A percentile compares a stretch with the other conserved stretches of the same genome.
Evolutionary conservation across 2,329 filamentous ascomycete genomes (phyloP).

Genomic region (Rhinocladiella similis): DNA sequence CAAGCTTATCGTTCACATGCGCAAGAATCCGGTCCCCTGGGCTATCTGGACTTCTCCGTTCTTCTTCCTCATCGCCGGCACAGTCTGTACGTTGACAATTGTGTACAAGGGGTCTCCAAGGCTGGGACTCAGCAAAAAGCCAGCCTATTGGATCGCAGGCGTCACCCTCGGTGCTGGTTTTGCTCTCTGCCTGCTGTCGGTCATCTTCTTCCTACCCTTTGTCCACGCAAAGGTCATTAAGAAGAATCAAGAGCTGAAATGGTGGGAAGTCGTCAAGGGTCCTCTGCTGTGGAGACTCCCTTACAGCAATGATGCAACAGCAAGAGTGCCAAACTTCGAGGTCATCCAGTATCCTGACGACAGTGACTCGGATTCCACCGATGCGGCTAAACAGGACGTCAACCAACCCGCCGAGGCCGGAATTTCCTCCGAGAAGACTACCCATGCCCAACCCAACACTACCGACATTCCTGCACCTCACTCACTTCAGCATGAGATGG

Average conservation of each 20-base stretch:
- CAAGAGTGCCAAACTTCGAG: too few species aligned
- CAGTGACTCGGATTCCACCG: too few species aligned
- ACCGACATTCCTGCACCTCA: too few species aligned
- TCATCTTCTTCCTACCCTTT: constrained; percentile 72
- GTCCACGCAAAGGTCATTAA: constrained; percentile 67
- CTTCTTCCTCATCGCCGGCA: constrained; percentile 75
- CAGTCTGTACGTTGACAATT: constrained; percentile 70
- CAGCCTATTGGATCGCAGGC: constrained; percentile 64
- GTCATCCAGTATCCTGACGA: too few species aligned
- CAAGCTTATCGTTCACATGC: constrained; percentile 69
- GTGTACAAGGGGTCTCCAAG: constrained; percentile 79
- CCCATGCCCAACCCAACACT: too few species aligned
- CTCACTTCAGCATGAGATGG: too few species aligned
- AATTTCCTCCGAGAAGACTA: too few species aligned
- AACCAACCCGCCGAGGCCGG: too few species aligned
- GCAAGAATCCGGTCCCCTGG: constrained; percentile 70
- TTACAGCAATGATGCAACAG: constrained; percentile 47
- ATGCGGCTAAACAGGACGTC: too few species aligned
- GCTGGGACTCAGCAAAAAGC: constrained; percentile 65
- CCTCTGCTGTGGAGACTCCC: constrained; percentile 65
- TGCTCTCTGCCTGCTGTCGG: constrained; percentile 60
- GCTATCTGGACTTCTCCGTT: constrained; percentile 72
- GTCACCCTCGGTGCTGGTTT: constrained; percentile 66
- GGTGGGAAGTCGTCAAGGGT: constrained; percentile 63
- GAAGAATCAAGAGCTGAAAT: constrained; percentile 65